Conservation (phyloP, 192 early-diverging fungal species). For the Phycomyces nitens region DNA sequence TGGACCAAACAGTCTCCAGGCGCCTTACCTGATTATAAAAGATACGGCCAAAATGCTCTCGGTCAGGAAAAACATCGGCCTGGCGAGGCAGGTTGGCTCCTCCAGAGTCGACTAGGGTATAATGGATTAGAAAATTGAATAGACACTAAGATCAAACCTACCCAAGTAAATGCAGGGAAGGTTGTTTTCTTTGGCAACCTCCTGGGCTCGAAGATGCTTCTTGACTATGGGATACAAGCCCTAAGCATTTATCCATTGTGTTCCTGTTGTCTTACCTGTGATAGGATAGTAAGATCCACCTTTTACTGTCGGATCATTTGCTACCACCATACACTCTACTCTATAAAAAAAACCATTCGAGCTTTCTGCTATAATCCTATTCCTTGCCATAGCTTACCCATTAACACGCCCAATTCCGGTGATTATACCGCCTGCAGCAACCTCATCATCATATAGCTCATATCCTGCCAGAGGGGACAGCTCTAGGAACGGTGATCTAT, state of each 20-base stretch:
- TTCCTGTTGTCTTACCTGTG: conserved; percentile 42
- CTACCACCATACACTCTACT: conserved; percentile 93
- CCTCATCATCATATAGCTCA: conserved; percentile 80
- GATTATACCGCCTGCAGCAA: conserved; percentile 86
- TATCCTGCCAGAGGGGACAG: conserved; percentile 91
- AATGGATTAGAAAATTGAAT: conserved; percentile 1
- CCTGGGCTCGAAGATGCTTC: conserved; percentile 96
- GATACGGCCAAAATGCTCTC: conserved; percentile 91
- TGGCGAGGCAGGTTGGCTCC: conserved; percentile 94
- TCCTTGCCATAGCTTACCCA: conserved; percentile 50
- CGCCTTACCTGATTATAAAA: conserved; percentile 86
- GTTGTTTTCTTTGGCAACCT: conserved; percentile 90
- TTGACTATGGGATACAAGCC: conserved; percentile 62
- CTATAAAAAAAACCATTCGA: conserved; percentile 38
- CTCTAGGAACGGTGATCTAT: conserved; percentile 89
- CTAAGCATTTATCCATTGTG: neutral
- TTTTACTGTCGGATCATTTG: conserved; percentile 97
- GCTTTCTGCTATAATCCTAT: neutral
- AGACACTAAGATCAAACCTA: conserved; percentile 15
- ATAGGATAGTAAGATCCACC: conserved; percentile 97
- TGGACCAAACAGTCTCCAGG: neutral
- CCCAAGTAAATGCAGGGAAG: conserved; percentile 91
- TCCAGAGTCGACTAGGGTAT: conserved; percentile 77
- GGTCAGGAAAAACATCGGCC: conserved; percentile 94
- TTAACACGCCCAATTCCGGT: conserved; percentile 94